Base-by-base conservation (phyloP, 768 basidiomycete species). In the Exsudoporus frostii region DNA sequence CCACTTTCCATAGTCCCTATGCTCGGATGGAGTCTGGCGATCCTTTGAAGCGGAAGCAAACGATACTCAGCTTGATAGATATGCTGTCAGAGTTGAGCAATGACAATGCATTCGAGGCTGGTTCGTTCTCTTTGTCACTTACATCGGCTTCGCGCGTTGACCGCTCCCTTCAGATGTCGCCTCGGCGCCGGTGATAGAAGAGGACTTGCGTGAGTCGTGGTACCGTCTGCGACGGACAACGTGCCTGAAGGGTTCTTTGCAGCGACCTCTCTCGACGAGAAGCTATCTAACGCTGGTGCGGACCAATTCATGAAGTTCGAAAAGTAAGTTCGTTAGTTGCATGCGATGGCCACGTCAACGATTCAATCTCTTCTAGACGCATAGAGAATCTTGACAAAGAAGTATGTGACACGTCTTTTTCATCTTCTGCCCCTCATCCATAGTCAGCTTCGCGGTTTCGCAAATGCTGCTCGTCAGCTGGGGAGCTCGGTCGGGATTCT, bases 401-500 rank as follows among this genome's bases (percentile, higher is more conserved):
- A 69, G 71, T 63, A 71, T 54, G 69, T 38, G n/a, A 9, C 43
- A 27, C 25, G 5, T 37, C 34, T 34, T 27, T 17, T 33, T 33
- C 22, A n/a, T 47, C 2, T 58, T 47, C 50, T 50, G 22, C 46
- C 24, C 25, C 59, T 63, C 51, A 64, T 48, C 24, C 42, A 22
- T 53, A 2, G 15, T 42, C 48, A 80, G 76, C 74, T 81, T 10
- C 73, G 79, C 8, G 78, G 77, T 61, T 82, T 81, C 56, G 75
- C 77, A 25, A 81, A 81, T 22, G 79, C 81, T 8, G 78, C 79
- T 19, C 78, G 81, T 17, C 80, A 80, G 49, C 65, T 81, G 1
- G 80, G 81, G 4, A 79, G 78, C 50, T 82, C 80, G 0, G 79
- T 82, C 33, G 81, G 80, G 7, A 78, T 81, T 36, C 68, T 81